These are phyloP conservation scores for Vanrija pseudolonga DNA, from an alignment of 1,284 basidiomycete genomes.

Conservation along the genomic window DNA sequence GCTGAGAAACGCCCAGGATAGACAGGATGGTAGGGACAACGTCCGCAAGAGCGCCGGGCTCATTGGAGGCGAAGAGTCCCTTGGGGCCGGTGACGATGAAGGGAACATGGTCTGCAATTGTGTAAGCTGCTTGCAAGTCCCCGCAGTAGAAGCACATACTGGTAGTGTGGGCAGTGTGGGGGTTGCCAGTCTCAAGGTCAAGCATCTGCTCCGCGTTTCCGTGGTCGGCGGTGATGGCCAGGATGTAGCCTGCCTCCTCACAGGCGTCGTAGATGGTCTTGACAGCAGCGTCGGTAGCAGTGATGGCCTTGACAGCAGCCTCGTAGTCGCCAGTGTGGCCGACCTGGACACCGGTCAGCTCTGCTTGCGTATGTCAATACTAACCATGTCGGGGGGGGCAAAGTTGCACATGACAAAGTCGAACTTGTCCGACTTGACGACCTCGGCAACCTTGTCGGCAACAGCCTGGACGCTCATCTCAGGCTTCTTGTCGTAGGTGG, in stretches of 20 bases:
- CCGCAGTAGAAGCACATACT: conserved; percentile 24
- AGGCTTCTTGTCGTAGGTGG: conserved; percentile 82
- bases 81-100: conserved; percentile 70
- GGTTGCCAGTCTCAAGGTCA: conserved; percentile 72
- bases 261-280: conserved; percentile 79
- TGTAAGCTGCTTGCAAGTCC: conserved; percentile 2
- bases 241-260: conserved; percentile 74
- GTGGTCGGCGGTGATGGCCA: conserved; percentile 85
- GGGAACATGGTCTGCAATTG: conserved; percentile 78
- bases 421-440: conserved; percentile 64
- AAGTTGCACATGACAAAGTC: conserved; percentile 96
- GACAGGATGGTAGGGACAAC: conserved; percentile 81
- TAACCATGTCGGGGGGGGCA: conserved; percentile 88
- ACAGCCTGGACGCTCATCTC: conserved; percentile 81
- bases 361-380: conserved; percentile 6
- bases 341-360: conserved; percentile 52
- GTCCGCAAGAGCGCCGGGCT: conserved; percentile 70
- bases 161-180: conserved; percentile 58
- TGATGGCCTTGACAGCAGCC: conserved; percentile 78
- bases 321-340: conserved; percentile 87
- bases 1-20: conserved; percentile 57
- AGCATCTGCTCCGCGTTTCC: conserved; percentile 83
- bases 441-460: conserved; percentile 80
- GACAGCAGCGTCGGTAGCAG: conserved; percentile 77
- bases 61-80: conserved; percentile 54